Evolutionary conservation across 495 filamentous ascomycete species (phyloP).

Genomic region (Aspergillus haitiensis): DNA sequence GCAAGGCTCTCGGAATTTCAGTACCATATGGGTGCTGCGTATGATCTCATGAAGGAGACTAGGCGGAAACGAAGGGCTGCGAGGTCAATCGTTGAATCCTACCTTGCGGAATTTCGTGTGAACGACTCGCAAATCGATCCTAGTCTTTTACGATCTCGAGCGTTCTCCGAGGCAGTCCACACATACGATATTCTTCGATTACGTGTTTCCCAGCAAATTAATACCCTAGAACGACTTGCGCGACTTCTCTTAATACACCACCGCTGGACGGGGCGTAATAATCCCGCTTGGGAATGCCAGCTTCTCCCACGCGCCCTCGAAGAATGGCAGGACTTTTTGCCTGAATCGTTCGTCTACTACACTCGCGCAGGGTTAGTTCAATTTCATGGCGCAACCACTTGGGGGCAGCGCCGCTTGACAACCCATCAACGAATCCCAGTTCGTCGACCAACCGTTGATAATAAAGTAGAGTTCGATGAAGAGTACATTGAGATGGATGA

Average conservation of each 20-base stretch:
- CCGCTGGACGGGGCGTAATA: conserved; percentile 27
- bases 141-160: conserved; percentile 26
- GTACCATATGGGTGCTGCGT: conserved; percentile 30
- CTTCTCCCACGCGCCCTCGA: conserved; percentile 45
- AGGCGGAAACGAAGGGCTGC: conserved; percentile 30
- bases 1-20: conserved; percentile 26
- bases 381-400: conserved; percentile 23
- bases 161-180: conserved; percentile 39
- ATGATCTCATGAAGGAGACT: conserved; percentile 34
- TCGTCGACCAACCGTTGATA: conserved; percentile 19
- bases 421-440: conserved; percentile 22
- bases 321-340: conserved; percentile 54
- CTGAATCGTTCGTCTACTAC: conserved; percentile 32
- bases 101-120: conserved; percentile 16
- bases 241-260: conserved; percentile 18
- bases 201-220: conserved; percentile 34
- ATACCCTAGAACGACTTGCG: conserved; percentile 25
- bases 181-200: conserved; percentile 40
- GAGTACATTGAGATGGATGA: conserved; percentile 23
- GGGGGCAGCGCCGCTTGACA: conserved; percentile 7
- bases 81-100: conserved; percentile 28
- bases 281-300: conserved; percentile 30
- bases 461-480: conserved; percentile 9
- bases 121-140: conserved; percentile 6
- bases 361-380: conserved; percentile 30